These are phyloP conservation scores for Geranomyces michiganensis DNA, from an alignment of 192 early-diverging fungal genomes.

Conservation along the genomic window DNA sequence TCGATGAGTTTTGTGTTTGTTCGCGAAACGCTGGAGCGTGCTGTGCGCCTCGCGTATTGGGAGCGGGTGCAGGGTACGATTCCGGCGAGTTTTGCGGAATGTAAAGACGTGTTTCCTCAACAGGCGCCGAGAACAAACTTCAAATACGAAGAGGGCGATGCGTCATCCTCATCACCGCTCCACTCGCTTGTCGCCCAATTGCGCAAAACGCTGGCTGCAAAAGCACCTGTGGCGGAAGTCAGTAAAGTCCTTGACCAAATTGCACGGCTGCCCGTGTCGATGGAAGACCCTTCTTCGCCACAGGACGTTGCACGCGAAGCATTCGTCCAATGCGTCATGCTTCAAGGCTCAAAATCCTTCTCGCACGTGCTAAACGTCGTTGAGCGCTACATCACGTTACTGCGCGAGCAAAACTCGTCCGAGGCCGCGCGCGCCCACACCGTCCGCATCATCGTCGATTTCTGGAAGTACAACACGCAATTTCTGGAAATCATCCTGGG, in stretches of 20 bases:
- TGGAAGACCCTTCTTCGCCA: neutral
- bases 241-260: constrained; percentile 33
- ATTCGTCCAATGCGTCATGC: constrained; percentile 81
- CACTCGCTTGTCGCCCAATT: constrained; percentile 27
- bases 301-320: constrained; percentile 61
- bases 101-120: constrained; percentile 59
- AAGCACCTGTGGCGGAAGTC: constrained; percentile 28
- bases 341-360: constrained; percentile 91
- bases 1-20: constrained; percentile 75
- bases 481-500: constrained; percentile 91
- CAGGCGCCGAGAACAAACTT: constrained; percentile 72
- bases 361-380: constrained; percentile 90
- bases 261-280: neutral
- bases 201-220: constrained; percentile 20
- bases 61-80: constrained; percentile 82
- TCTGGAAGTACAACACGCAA: constrained; percentile 89
- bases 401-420: constrained; percentile 61
- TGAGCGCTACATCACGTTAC: constrained; percentile 74
- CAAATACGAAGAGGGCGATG: constrained; percentile 55
- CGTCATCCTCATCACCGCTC: constrained; percentile 9
- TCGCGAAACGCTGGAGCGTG: constrained; percentile 83
- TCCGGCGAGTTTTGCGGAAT: constrained; percentile 61
- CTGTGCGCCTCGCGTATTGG: constrained; percentile 84
- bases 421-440: constrained; percentile 74
- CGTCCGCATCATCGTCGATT: constrained; percentile 74